Evolutionary conservation across 495 filamentous ascomycete genomes (phyloP), one percentile per base, ranked within the genome.

Genomic region (Penicillium flavigenum): DNA sequence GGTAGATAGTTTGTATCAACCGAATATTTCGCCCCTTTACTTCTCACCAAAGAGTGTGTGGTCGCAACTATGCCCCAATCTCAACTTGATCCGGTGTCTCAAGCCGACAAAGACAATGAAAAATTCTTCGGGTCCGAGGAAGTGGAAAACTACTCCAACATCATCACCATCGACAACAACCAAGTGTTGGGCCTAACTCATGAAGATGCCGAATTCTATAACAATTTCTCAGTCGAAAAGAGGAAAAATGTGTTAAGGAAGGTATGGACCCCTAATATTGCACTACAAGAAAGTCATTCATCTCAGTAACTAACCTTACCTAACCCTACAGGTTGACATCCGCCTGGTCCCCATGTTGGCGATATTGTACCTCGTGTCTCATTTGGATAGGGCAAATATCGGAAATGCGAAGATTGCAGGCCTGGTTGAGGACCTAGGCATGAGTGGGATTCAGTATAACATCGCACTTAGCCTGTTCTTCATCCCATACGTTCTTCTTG

Each of bases 381-480:
- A 84, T 63, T 66, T 85, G 0, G 86, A 84, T 53, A 60, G 80
- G 17, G 76, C 76, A 8, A 87, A 87, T 66, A 89, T 91, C 56
- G 88, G 87, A 26, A 91, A 91, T 68, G 88, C 88, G 3, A 89
- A 88, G 54, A 89, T 90, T 46, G 83, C 86, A 58, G 87, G 88
- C 2, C 67, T 92, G 14, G 71, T 78, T 1, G 77, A 85, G 44
- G 82, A 86, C 60, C 59, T 92, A 39, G 49, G 72, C 4, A 72
- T 92, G 63, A 81, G 76, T n/a, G 76, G 81, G 0, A 57, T 71
- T 10, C 69, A 87, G 56, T 89, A 87, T 64, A 88, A 88, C 63
- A 82, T 79, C 29, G 80, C 84, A 6, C 67, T 88, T 29, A 75
- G 74, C 41, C 80, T 88, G 50, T 89, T 90, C 73, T 89, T 86